Percentiles rank a stretch among this genome's conserved stretches.
Evolutionary conservation across 2,329 filamentous ascomycete species (phyloP).

Genomic region (Xylaria polymorpha): DNA sequence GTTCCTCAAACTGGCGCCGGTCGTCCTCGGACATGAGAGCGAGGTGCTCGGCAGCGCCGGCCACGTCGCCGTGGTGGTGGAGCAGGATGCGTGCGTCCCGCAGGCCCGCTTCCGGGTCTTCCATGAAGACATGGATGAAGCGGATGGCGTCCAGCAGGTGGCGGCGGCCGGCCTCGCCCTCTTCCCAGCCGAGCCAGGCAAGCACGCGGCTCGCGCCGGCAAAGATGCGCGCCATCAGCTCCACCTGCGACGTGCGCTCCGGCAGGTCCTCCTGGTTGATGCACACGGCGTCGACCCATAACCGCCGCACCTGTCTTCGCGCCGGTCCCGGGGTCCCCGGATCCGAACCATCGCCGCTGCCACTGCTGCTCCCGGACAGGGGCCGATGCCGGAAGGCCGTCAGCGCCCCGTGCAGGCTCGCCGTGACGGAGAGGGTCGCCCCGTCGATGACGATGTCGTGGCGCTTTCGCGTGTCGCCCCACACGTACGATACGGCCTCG

Average conservation of each 20-base stretch:
- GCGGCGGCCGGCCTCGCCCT: conserved; percentile 15
- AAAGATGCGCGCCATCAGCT: conserved; percentile 29
- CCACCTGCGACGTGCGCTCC: conserved; percentile 26
- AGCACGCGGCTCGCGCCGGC: conserved; percentile 26
- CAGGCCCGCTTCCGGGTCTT: conserved; percentile 24
- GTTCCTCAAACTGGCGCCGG: conserved; percentile 14
- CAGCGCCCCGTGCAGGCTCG: conserved; percentile 17
- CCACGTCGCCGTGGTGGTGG: conserved; percentile 11
- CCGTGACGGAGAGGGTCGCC: conserved; percentile 18
- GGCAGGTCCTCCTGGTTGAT: conserved; percentile 24
- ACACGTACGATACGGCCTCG: conserved; percentile 26
- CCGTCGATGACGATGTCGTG: conserved; percentile 21
- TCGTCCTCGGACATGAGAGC: conserved; percentile 12
- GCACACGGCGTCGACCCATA: conserved; percentile 27
- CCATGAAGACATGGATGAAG: conserved; percentile 25
- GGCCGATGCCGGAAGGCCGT: conserved; percentile 24
- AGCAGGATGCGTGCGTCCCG: conserved; percentile 21
- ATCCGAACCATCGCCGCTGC: not conserved
- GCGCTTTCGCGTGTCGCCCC: conserved; percentile 23
- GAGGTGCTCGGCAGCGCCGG: conserved; percentile 7
- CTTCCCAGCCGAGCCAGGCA: conserved; percentile 27
- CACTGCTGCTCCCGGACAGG: not conserved
- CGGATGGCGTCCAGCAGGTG: conserved; percentile 19
- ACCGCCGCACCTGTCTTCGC: conserved; percentile 11
- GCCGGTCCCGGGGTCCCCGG: not conserved